Base-by-base conservation (phyloP, 2,329 filamentous ascomycete genomes). In the Trichoderma sp. region DNA sequence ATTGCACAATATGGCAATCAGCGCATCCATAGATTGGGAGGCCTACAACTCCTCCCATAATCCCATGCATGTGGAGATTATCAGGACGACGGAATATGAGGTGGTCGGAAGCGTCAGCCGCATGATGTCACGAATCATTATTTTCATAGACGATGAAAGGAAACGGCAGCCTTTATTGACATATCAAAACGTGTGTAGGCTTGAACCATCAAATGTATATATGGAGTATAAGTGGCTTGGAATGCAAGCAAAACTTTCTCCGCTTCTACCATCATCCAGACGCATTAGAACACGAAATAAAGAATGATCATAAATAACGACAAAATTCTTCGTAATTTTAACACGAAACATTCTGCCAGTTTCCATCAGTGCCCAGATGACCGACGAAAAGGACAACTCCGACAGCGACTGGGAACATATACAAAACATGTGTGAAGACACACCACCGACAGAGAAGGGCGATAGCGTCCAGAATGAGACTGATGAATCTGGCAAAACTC, bases 321-420 rank as follows among this genome's bases (percentile, higher is more conserved):
- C 39, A n/a, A 4, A 43, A n/a, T 0, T 2, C 39, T n/a, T 43
- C 2, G 1, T n/a, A 43, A 39, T 8, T n/a, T 43, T 4, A 0
- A 39, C 39, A 43, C 4, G 3, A 11, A n/a, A 43, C 9, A 39
- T 4, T 43, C 7, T 9, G 15, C 39, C 15, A 43, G 1, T 18
- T n/a, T 43, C 39, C 39, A 43, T 43, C 2, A 43, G 36, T 18
- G 18, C 3, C 39, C 39, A n/a, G 3, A 43, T 43, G 39, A 43
- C 39, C 39, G 15, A 43, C 39, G 39, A 43, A 43, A 43, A n/a
- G 1, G 39, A 43, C 3, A 43, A 43, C 39, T 43, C 39, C 6
- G 39, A 43, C 39, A 43, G 39, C 1, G 39, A 43, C 39, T 43
- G 39, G 39, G 39, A 43, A 43, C 15, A 43, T 43, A 0, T 43